A percentile compares a stretch with the other conserved stretches of the same genome.
Evolutionary conservation across 345 rosid species (phyloP).

Genomic region (Euphorbia tirucalli): DNA sequence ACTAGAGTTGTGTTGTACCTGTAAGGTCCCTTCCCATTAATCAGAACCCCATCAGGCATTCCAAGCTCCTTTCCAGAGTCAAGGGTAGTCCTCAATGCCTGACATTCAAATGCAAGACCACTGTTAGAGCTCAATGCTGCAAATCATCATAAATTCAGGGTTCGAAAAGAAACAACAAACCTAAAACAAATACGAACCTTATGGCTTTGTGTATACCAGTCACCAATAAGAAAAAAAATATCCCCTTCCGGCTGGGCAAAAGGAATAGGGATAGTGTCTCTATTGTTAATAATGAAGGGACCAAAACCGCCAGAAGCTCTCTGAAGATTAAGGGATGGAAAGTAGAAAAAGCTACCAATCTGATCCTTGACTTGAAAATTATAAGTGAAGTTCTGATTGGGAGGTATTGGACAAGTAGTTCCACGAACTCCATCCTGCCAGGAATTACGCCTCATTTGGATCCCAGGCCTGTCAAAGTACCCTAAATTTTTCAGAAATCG

Average conservation of each 20-base stretch:
- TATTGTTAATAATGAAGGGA: slow-evolving; percentile 64
- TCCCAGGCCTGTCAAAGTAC: slow-evolving; percentile 62
- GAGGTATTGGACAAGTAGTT: slow-evolving; percentile 80
- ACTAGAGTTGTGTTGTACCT: slow-evolving; percentile 66
- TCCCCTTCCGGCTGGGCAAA: slow-evolving; percentile 80
- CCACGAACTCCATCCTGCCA: slow-evolving; percentile 95
- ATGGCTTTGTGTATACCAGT: slow-evolving; percentile 83
- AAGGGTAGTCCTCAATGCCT: slow-evolving; percentile 69
- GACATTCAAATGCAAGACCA: slow-evolving; percentile 14
- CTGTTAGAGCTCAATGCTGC: slow-evolving; percentile 7
- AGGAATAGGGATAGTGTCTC: slow-evolving; percentile 62
- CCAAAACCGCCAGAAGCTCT: slow-evolving; percentile 96
- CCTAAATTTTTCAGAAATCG: slow-evolving; percentile 5
- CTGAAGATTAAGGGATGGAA: slow-evolving; percentile 76
- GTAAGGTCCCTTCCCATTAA: slow-evolving; percentile 93
- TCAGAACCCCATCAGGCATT: slow-evolving; percentile 94
- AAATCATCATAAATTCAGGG: slow-evolving; percentile 6
- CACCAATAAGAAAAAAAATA: slow-evolving; percentile 61
- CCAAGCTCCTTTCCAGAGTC: slow-evolving; percentile 88
- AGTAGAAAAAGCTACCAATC: slow-evolving; percentile 91
- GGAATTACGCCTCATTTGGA: slow-evolving; percentile 77
- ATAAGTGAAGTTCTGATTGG: slow-evolving; percentile 68
- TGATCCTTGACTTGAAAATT: slow-evolving; percentile 93
- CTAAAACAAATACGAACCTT: slow-evolving; percentile 46
- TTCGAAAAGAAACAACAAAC: neutral